phyloP scores from a whole-genome alignment of 176 grass and related monocot species.

The Oryza punctata region DNA sequence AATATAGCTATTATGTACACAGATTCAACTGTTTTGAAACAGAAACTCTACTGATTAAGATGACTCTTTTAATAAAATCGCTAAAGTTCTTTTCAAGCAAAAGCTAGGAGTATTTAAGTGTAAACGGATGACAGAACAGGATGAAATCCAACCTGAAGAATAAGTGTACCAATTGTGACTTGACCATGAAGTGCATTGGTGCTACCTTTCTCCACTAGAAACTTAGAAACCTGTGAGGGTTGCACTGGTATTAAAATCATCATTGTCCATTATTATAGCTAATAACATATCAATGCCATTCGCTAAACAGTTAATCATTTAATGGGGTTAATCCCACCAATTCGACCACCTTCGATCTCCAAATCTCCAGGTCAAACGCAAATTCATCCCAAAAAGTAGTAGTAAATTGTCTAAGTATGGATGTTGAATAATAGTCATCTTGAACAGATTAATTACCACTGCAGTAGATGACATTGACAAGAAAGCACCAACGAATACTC shows the following conservation, averaged over 20 bases:
- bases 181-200: conserved; percentile 94
- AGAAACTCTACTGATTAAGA: conserved; percentile 10
- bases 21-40: not conserved
- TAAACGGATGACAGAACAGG: conserved; percentile 22
- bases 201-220: conserved; percentile 84
- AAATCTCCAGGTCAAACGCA: conserved; percentile 18
- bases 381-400: not conserved
- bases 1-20: not conserved
- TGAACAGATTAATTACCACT: conserved; percentile 73
- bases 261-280: conserved; percentile 1
- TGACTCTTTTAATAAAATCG: conserved; percentile 22
- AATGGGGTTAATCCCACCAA: conserved; percentile 3
- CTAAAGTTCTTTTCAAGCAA: not conserved
- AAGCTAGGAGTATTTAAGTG: not conserved
- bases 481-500: conserved; percentile 96
- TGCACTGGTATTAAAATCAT: conserved; percentile 23
- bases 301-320: not conserved
- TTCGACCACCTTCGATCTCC: not conserved
- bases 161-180: conserved; percentile 94
- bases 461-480: conserved; percentile 99
- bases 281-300: not conserved
- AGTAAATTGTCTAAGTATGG: conserved; percentile 9
- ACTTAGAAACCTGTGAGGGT: conserved; percentile 83
- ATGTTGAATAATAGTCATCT: conserved; percentile 4
- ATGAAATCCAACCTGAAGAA: conserved; percentile 67